phyloP scores from a whole-genome alignment of 768 basidiomycete genomes.

The Auricularia sp. region DNA sequence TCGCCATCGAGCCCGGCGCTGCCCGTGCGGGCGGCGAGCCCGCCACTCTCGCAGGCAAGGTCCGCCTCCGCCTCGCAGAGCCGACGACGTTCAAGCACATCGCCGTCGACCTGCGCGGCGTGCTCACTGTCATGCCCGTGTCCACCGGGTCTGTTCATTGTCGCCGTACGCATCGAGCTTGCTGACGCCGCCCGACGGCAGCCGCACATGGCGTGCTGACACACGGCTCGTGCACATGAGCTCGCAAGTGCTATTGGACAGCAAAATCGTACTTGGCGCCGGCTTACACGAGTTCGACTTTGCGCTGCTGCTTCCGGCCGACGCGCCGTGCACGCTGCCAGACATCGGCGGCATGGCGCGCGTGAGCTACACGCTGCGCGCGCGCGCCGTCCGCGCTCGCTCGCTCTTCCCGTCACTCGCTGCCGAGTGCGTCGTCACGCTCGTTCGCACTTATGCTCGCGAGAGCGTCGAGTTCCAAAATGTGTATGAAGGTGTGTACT shows the following conservation, averaged over 20 bases:
- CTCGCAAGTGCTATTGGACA: conserved; percentile 77
- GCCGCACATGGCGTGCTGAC: conserved; percentile 49
- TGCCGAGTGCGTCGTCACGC: conserved; percentile 45
- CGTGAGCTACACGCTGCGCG: conserved; percentile 81
- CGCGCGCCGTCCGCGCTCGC: conserved; percentile 68
- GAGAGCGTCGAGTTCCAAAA: conserved; percentile 86
- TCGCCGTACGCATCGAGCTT: background rate
- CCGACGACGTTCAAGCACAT: conserved; percentile 80
- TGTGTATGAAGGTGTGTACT: background rate
- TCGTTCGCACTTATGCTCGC: conserved; percentile 63
- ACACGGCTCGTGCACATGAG: conserved; percentile 60
- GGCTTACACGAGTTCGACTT: conserved; percentile 91
- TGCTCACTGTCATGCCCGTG: background rate
- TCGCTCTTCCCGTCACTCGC: conserved; percentile 53
- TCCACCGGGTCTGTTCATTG: background rate
- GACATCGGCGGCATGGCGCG: conserved; percentile 29
- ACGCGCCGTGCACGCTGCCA: conserved; percentile 56
- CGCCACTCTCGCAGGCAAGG: conserved; percentile 66
- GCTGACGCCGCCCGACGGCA: background rate
- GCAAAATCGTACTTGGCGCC: conserved; percentile 82
- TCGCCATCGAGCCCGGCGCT: background rate
- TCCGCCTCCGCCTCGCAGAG: conserved; percentile 71
- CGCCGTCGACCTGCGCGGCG: conserved; percentile 69
- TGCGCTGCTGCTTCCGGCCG: conserved; percentile 73
- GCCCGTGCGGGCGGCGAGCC: conserved; percentile 62